phyloP scores from a whole-genome alignment of 306 rosid species.

The Quercus mongolica region DNA sequence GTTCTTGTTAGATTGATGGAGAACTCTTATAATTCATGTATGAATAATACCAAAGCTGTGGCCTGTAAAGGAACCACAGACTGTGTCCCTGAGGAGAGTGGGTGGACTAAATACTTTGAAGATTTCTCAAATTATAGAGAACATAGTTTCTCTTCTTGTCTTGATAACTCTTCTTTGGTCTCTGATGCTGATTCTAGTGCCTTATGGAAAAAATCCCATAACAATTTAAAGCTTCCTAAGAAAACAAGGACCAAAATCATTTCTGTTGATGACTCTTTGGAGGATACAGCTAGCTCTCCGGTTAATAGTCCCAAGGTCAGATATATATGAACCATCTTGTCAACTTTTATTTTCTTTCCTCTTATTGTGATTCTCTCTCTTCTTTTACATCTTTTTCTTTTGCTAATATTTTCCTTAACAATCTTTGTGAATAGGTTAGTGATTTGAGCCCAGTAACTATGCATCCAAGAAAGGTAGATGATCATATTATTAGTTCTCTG shows the following conservation, averaged over 20 bases:
- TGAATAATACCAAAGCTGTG: slow-evolving; percentile 22
- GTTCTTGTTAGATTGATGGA: slow-evolving; percentile 40
- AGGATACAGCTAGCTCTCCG: slow-evolving; percentile 94
- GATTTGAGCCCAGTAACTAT: slow-evolving; percentile 40
- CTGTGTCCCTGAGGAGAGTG: slow-evolving; percentile 57
- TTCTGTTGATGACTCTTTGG: slow-evolving; percentile 63
- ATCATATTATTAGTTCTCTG: slow-evolving; percentile 46
- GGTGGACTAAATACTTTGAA: slow-evolving; percentile 89
- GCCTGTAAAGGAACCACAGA: slow-evolving; percentile 10
- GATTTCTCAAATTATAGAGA: slow-evolving; percentile 47
- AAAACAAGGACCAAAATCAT: slow-evolving; percentile 48
- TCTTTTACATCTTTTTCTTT: background rate
- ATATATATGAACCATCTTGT: background rate
- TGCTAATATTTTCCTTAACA: background rate
- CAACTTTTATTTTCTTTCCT: background rate
- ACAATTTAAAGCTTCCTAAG: slow-evolving; percentile 26
- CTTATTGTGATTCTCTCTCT: background rate
- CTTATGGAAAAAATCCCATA: slow-evolving; percentile 55
- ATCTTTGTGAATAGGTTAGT: slow-evolving; percentile 42
- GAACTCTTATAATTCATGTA: slow-evolving; percentile 48
- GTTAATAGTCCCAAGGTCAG: slow-evolving; percentile 88
- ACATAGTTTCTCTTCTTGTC: slow-evolving; percentile 30
- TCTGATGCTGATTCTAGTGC: slow-evolving; percentile 92
- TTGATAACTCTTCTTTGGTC: slow-evolving; percentile 58
- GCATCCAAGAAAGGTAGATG: slow-evolving; percentile 44